Percentiles rank a stretch among this genome's conserved stretches.
phyloP scores from a whole-genome alignment of 495 filamentous ascomycete species.

The Cryomyces minteri region DNA sequence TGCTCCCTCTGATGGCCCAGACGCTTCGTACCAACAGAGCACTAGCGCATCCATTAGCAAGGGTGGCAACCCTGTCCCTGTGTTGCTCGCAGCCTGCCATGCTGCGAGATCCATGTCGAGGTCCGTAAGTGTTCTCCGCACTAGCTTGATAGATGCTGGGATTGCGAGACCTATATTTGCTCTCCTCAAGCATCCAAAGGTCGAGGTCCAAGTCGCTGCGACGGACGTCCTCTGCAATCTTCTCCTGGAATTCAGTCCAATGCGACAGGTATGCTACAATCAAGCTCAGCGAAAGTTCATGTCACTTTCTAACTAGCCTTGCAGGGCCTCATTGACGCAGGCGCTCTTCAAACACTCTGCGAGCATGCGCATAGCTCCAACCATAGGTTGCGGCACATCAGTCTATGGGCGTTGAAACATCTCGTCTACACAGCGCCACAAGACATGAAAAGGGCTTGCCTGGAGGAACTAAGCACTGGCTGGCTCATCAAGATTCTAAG shows the following conservation, averaged over 20 bases:
- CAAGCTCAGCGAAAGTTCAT: not conserved
- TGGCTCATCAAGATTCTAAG: constrained; percentile 42
- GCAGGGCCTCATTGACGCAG: constrained; percentile 53
- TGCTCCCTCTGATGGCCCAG: constrained; percentile 3
- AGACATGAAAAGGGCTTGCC: constrained; percentile 50
- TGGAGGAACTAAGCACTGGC: constrained; percentile 56
- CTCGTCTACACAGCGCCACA: constrained; percentile 48
- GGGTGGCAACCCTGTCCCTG: constrained; percentile 34
- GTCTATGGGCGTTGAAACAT: constrained; percentile 88
- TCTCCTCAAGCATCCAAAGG: constrained; percentile 54
- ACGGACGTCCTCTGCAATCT: constrained; percentile 70
- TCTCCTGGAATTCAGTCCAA: constrained; percentile 69
- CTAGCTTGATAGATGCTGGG: constrained; percentile 68
- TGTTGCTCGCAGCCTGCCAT: constrained; percentile 74
- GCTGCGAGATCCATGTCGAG: constrained; percentile 59
- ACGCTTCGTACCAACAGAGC: constrained; percentile 13
- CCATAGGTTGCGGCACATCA: constrained; percentile 53
- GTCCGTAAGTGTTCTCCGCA: constrained; percentile 66
- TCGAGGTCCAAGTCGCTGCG: constrained; percentile 72
- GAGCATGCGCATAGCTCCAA: constrained; percentile 67
- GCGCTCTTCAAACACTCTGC: constrained; percentile 62
- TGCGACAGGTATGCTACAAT: constrained; percentile 35
- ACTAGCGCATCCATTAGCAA: constrained; percentile 13
- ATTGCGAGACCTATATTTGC: constrained; percentile 63
- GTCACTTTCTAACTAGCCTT: not conserved